Base-by-base conservation (phyloP, 108 stramenopile genomes). In the Bacterosira constricta region DNA sequence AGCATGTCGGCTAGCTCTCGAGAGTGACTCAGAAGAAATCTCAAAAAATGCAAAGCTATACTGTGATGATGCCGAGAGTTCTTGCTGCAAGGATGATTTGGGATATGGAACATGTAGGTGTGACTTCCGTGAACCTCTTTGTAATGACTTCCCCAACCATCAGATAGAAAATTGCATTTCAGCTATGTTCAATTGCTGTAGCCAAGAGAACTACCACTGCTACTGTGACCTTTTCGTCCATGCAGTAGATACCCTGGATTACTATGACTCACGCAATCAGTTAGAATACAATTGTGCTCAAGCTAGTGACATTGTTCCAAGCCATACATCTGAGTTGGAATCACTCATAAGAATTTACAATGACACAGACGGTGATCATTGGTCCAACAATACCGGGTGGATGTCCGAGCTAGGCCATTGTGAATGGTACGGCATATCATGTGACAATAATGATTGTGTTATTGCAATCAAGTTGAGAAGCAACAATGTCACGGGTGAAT, bases 401-500 rank as follows among this genome's bases (percentile, higher is more conserved):
- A n/a, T 25, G 2, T 25, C 11, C 32, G 2, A 21, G 30, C 7
- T 4, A 10, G n/a, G 18, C 1, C 12, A 17, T 10, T 64, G 63
- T 39, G 52, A 65, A 25, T 66, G 66, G 65, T 61, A 35, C 29
- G 73, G 66, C n/a, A 56, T 75, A 13, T 25, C 31, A 4, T 75
- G 73, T 31, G 67, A 27, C 26, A 21, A 66, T 4, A 27, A 63
- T 26, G 66, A 42, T 11, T 38, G 25, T 25, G 73, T 75, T 8
- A 26, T 39, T 7, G 18, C 20, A 20, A 53, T 75, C 31, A 58
- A 63, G 11, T 23, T 75, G 34, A 41, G 45, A 1, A 38, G 41
- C 39, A 75, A 75, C 61, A 75, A 73, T 55, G 31, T 73, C n/a
- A 57, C 37, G 3, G 69, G 69, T 7, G n/a, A n/a, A n/a, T n/a